A percentile compares a stretch with the other conserved stretches of the same genome.
Conservation (phyloP, 257 asterid genomes). For the Henckelia pumila region DNA sequence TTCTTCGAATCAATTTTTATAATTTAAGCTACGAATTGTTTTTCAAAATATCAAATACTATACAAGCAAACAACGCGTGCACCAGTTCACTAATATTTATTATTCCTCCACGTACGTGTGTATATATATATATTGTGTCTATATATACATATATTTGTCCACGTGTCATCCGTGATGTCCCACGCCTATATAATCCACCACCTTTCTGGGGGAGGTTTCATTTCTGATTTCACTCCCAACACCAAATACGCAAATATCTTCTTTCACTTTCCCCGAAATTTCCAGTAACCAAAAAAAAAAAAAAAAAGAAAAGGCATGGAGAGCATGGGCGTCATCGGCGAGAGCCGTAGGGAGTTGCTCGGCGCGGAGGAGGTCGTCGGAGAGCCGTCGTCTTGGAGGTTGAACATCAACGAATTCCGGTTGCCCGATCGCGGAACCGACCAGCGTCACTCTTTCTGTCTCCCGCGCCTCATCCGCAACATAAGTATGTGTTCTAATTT, state of each 20-base stretch:
- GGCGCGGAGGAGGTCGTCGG: constrained; percentile 30
- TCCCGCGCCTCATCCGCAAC: constrained; percentile 45
- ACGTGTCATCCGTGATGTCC: background rate
- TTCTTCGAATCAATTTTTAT: too few relatives aligned
- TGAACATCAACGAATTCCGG: constrained; percentile 60
- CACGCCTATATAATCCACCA: background rate
- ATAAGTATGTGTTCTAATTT: constrained; percentile 32
- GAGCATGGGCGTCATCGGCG: constrained; percentile 29
- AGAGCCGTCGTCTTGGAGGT: constrained; percentile 52
- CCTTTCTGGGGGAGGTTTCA: background rate
- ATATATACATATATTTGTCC: background rate
- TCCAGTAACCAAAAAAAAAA: background rate
- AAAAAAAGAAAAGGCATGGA: too few relatives aligned
- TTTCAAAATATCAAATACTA: too few relatives aligned
- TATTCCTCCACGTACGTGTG: too few relatives aligned
- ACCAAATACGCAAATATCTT: background rate
- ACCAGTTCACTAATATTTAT: too few relatives aligned
- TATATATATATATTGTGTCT: too few relatives aligned
- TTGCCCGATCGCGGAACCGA: constrained; percentile 56
- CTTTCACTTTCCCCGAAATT: background rate
- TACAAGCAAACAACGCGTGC: too few relatives aligned
- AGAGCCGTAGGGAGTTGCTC: constrained; percentile 38
- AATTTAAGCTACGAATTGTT: too few relatives aligned
- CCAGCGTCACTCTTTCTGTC: constrained; percentile 31
- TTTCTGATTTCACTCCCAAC: background rate